Evolutionary conservation across 352 stramenopile genomes (phyloP), one percentile per base, ranked within the genome.

Genomic region (Pythium phragmiticola): DNA sequence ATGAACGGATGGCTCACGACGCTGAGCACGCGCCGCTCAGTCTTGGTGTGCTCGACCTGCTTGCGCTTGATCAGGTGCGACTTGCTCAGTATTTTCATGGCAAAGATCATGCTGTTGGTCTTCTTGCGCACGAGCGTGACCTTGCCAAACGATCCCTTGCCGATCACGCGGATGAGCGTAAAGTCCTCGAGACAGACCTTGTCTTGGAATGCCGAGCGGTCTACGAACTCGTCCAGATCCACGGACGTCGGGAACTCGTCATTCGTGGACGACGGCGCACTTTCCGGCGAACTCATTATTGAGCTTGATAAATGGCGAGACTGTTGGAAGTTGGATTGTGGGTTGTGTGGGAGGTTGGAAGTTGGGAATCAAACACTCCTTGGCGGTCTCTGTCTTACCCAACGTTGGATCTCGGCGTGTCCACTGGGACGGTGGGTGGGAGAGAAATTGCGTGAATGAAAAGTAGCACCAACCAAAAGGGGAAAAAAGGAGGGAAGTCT

Each of bases 1-100:
- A 99, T 98, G 79, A 99, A 99, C 41, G 96, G 95, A 75, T 99
- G 96, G 66, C 94, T 96, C 21, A 98, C 90, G n/a, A 95, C 77
- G 41, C 90, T 95, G 9, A 99, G 77, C 47, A 99, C 92, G 58
- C 92, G 90, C 43, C 96, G 89, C 81, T 99, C 97, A 9, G 94
- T 98, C 72, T 97, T 95, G 7, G 95, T 99, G 68, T 98, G 89
- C 80, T 98, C 95, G 23, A 99, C 94, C 76, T 99, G 96, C 68
- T 98, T 94, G 69, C 94, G 82, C 66, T 97, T 95, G 39, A 98
- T 79, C 19, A 99, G 65, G 58, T 98, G 89, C 13, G 88, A 80
- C 77, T 98, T 98, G 62, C 71, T 85, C 47, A 96, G 70, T 34
- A 95, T 92, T 72, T 97, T 97, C 87, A 97, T 95, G 56, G 89